Evolutionary conservation across 2,329 filamentous ascomycete species (phyloP).

Genomic region (Ophiosphaerella korrae): DNA sequence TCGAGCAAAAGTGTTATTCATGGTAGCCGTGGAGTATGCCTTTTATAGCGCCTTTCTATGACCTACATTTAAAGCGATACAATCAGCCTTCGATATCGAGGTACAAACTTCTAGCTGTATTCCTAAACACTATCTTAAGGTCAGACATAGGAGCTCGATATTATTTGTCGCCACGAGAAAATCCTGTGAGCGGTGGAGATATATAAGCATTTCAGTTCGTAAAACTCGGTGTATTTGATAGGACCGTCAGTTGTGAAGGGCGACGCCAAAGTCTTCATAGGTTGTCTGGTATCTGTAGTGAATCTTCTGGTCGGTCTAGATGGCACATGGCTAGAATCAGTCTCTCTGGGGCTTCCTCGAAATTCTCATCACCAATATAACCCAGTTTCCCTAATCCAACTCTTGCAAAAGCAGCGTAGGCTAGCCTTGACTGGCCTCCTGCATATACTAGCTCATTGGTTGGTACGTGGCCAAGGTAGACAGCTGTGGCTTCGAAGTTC

Average conservation of each 20-base stretch:
- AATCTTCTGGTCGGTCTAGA: slow-evolving; percentile 27
- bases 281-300: neutral
- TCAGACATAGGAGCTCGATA: slow-evolving; percentile 15
- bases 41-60: too few relatives aligned
- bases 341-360: slow-evolving; percentile 26
- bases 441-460: slow-evolving; percentile 19
- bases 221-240: neutral
- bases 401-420: slow-evolving; percentile 26
- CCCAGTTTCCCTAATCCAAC: slow-evolving; percentile 32
- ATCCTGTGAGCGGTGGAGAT: slow-evolving; percentile 18
- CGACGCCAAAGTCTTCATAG: neutral
- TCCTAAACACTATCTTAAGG: slow-evolving; percentile 7
- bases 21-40: too few relatives aligned
- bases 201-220: neutral
- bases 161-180: slow-evolving; percentile 19
- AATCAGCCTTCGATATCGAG: too few relatives aligned
- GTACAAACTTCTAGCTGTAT: neutral
- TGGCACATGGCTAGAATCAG: slow-evolving; percentile 36
- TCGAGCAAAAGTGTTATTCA: too few relatives aligned
- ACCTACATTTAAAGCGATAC: too few relatives aligned
- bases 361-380: slow-evolving; percentile 33
- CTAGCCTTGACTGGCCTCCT: neutral
- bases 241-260: neutral
- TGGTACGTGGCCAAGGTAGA: slow-evolving; percentile 22
- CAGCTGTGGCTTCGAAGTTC: slow-evolving; percentile 16